These are phyloP conservation scores for Linum trigynum DNA, from an alignment of 345 rosid genomes.

Conservation along the genomic window DNA sequence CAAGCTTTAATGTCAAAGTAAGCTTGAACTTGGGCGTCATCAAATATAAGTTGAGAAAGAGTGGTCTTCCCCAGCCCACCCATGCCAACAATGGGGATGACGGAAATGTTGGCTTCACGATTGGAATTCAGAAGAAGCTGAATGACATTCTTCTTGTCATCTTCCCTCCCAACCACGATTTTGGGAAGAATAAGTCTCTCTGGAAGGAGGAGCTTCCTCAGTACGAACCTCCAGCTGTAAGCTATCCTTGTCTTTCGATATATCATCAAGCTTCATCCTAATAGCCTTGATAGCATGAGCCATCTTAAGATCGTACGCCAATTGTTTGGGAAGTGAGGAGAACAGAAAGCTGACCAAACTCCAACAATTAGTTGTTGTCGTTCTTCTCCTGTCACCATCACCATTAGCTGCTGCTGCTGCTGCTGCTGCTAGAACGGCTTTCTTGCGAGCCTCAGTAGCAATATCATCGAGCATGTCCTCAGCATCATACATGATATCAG, in stretches of 20 bases:
- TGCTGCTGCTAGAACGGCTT: neutral
- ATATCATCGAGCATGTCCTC: conserved; percentile 22
- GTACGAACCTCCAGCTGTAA: conserved; percentile 9
- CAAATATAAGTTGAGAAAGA: conserved; percentile 14
- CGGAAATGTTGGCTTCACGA: conserved; percentile 4
- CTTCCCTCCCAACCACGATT: conserved; percentile 14
- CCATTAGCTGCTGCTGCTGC: too few relatives aligned
- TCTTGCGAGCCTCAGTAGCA: conserved; percentile 10
- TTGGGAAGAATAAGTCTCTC: conserved; percentile 5
- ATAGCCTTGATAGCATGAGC: conserved; percentile 9
- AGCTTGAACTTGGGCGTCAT: neutral
- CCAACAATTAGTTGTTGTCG: neutral
- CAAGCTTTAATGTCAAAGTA: conserved; percentile 7
- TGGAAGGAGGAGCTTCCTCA: conserved; percentile 13
- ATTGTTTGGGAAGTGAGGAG: neutral
- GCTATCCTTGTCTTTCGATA: conserved; percentile 9
- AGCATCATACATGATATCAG: conserved; percentile 12
- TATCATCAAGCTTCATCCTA: conserved; percentile 13
- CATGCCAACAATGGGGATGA: conserved; percentile 24
- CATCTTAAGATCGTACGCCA: neutral
- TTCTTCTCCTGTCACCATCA: conserved; percentile 2
- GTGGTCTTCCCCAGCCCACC: conserved; percentile 18
- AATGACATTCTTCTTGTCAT: conserved; percentile 1
- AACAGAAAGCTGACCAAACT: neutral
- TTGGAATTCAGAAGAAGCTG: conserved; percentile 10